phyloP scores from a whole-genome alignment of 495 filamentous ascomycete genomes.

The Xylaria bambusicola region DNA sequence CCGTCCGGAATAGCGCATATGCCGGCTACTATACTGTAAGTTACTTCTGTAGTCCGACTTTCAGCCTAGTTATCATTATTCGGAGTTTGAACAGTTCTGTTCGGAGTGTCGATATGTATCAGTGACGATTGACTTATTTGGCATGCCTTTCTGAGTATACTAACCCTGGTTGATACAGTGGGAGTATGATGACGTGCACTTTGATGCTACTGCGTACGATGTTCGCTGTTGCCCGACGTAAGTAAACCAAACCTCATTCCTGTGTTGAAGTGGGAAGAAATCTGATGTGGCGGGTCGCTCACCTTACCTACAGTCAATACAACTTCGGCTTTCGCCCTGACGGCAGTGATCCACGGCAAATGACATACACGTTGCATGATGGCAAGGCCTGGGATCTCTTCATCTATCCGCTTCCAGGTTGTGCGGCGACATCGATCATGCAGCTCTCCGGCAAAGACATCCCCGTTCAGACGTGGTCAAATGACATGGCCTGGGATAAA shows the following conservation, averaged over 20 bases:
- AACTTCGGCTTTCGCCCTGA: neutral
- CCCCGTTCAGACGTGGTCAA: conserved; percentile 1
- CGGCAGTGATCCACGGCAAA: neutral
- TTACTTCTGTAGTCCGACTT: neutral
- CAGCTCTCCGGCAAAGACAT: conserved; percentile 8
- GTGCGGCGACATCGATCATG: neutral
- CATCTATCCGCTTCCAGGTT: neutral
- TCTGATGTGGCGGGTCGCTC: neutral
- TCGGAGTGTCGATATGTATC: neutral
- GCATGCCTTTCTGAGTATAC: no score
- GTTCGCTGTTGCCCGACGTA: conserved; percentile 5
- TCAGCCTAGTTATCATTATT: no score
- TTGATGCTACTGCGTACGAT: neutral
- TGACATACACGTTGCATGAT: neutral
- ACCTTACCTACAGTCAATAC: conserved; percentile 3
- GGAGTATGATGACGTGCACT: neutral
- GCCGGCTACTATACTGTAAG: conserved; percentile 4
- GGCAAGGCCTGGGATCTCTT: neutral
- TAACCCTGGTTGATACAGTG: neutral
- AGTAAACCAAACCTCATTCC: neutral
- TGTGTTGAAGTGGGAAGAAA: neutral
- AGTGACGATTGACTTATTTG: no score
- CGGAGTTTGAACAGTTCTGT: neutral
- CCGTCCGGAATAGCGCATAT: neutral
- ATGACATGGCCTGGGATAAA: conserved; percentile 5